A percentile compares a stretch with the other conserved stretches of the same genome.
phyloP scores from a whole-genome alignment of 768 basidiomycete species.

The Podaxis sp. region DNA sequence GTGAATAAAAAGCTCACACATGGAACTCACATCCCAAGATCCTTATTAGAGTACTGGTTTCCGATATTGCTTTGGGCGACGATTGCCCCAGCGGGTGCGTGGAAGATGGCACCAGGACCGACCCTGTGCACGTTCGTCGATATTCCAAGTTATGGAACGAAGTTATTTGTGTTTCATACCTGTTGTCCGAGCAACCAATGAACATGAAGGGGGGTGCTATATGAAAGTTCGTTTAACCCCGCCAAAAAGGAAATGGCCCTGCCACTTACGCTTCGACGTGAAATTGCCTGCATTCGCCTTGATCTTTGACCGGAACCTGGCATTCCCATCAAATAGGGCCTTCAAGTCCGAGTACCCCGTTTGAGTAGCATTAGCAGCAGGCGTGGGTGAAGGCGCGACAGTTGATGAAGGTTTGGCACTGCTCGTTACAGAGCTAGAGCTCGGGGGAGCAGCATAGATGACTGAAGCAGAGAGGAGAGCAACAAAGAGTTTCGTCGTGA shows the following conservation, averaged over 20 bases:
- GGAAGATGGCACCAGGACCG: conserved; percentile 31
- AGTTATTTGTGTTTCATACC: conserved; percentile 17
- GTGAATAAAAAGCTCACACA: neutral
- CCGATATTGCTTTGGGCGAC: conserved; percentile 34
- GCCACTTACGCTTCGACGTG: neutral
- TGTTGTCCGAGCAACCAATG: conserved; percentile 34
- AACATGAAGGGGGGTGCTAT: conserved; percentile 37
- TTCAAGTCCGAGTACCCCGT: neutral
- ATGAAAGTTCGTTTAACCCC: neutral
- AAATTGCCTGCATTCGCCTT: neutral
- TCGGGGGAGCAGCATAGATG: neutral
- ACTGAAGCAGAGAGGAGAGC: neutral
- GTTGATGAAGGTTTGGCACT: neutral
- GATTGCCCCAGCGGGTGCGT: conserved; percentile 29
- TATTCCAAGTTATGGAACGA: neutral
- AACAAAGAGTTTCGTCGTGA: neutral
- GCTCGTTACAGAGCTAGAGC: neutral
- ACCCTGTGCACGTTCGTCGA: conserved; percentile 18
- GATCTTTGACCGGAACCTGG: neutral
- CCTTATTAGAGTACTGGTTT: conserved; percentile 32
- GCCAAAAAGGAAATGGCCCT: neutral
- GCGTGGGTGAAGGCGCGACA: neutral
- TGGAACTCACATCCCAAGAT: conserved; percentile 30
- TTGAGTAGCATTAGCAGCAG: neutral
- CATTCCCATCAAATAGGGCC: neutral